Evolutionary conservation across 495 filamentous ascomycete species (phyloP), one percentile per base, ranked within the genome.

Genomic region (Schizothecium vesticola): DNA sequence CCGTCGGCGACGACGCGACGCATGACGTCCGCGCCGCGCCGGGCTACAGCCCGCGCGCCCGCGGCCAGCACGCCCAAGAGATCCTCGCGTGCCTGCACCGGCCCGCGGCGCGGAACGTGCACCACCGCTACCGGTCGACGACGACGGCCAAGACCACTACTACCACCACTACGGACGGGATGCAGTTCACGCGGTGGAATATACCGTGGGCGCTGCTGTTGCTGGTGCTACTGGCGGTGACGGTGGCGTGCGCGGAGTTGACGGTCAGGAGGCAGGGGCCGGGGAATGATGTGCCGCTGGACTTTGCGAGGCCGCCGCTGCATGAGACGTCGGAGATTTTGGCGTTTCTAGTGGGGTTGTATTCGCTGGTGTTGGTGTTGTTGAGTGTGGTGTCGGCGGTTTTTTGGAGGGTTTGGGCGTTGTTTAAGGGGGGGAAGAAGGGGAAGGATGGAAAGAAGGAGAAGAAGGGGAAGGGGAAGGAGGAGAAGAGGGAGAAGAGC

Each of bases 281-380:
- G 25, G 36, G 62, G n/a, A 76, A 76, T 55, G 64, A 74, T 21
- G 29, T 60, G 5, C 69, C 72, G 8, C 33, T 76, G 24, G 74
- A 76, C 66, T 76, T 74, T 67, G 73, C 69, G 1, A 29, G 75
- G 26, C 68, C 73, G 22, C 71, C 73, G 22, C 64, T 76, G 6
- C 75, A 72, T 28, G 73, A 76, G 70, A 76, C 75, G 16, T 58
- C 75, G 8, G 75, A 75, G 70, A 73, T 76, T 58, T 28, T 76
- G 64, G 75, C 66, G 0, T 70, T 75, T 16, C 51, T 76, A 55
- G 69, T 76, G 21, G 75, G 73, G n/a, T 21, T 76, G 61, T 75
- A 73, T 59, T 61, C 71, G 22, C 29, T 76, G n/a, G 70, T 69
- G 2, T 51, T 76, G 69, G 73, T 69, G 26, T 7, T 69, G 25